Evolutionary conservation across 108 stramenopile species (phyloP), one percentile per base, ranked within the genome.

Genomic region (Conticribra guillardii): DNA sequence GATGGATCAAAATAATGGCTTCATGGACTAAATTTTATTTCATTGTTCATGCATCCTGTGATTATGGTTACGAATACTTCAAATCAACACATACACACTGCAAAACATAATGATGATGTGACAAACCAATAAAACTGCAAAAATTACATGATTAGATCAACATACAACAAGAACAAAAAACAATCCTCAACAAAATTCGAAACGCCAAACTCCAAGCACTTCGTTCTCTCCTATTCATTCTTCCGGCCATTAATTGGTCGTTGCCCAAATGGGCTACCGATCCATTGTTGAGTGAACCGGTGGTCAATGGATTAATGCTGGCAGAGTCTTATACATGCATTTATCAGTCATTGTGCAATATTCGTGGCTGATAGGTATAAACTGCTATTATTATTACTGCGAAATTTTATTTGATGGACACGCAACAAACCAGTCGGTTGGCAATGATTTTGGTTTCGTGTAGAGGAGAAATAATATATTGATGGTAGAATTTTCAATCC

Each of bases 231-330:
- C 45, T 91, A 50, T 94, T 86, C 69, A 54, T 79, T 28, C 63
- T 88, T 3, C 92, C 92, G 30, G 76, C 81, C 24, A 67, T 89
- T 50, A 73, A 88, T 64, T 94, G 92, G 92, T 85, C 86, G 11
- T 48, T 90, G n/a, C 83, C 86, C 7, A 84, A 89, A 3, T 94
- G 88, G 88, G 92, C 89, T 57, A 85, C 85, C 16, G 52, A 91
- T 49, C 89, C 89, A 9, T 73, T 78, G 75, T 64, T 94, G 26
- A 58, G 74, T 27, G 76, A 85, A 24, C 49, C 33, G 24, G 18
- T 63, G 16, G 70, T 84, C 28, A 91, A 91, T 73, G 81, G 83
- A 57, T 71, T 94, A 44, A 85, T 80, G 71, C 82, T 84, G 76
- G 64, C 81, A 2, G 92, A 94, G 64, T 60, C 88, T 18, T 75